Percentiles rank a stretch among this genome's conserved stretches.
Conservation (phyloP, 1,284 basidiomycete species). For the Coniferiporia sulphurascens region DNA sequence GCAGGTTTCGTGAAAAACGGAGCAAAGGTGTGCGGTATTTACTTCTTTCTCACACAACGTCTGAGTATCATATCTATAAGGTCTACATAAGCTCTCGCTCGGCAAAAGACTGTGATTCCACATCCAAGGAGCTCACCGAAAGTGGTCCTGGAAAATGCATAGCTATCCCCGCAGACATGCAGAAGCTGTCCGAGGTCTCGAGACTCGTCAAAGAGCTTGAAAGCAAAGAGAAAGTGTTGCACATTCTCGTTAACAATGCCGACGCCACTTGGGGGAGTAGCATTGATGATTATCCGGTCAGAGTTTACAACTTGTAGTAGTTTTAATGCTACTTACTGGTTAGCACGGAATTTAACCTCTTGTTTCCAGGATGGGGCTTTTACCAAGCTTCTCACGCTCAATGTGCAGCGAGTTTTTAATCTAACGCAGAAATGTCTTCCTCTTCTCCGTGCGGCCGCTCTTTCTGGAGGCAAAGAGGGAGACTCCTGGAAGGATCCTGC, state of each 20-base stretch:
- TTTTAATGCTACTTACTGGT: slow-evolving; percentile 18
- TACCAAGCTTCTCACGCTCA: slow-evolving; percentile 59
- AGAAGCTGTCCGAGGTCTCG: slow-evolving; percentile 54
- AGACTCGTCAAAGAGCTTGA: slow-evolving; percentile 47
- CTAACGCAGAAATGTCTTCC: slow-evolving; percentile 65
- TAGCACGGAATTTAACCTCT: slow-evolving; percentile 25
- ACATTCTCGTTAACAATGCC: slow-evolving; percentile 68
- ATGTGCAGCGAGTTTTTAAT: slow-evolving; percentile 67
- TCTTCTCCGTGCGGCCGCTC: slow-evolving; percentile 49
- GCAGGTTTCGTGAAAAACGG: slow-evolving; percentile 63
- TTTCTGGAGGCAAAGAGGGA: slow-evolving; percentile 37
- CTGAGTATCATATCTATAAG: slow-evolving; percentile 24
- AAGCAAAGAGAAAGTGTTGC: slow-evolving; percentile 47
- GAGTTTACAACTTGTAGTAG: too few relatives aligned
- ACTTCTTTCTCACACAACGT: background rate
- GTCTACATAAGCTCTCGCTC: slow-evolving; percentile 70
- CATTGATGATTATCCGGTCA: slow-evolving; percentile 52
- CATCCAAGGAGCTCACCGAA: slow-evolving; percentile 50
- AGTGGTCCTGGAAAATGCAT: slow-evolving; percentile 55
- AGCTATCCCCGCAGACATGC: slow-evolving; percentile 56
- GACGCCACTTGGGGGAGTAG: slow-evolving; percentile 60
- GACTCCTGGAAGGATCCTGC: slow-evolving; percentile 43
- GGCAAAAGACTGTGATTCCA: slow-evolving; percentile 49
- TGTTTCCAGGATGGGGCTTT: slow-evolving; percentile 44
- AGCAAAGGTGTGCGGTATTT: slow-evolving; percentile 41